These are phyloP conservation scores for Centaurea solstitialis DNA, from an alignment of 129 eudicot genomes.

Conservation along the genomic window DNA sequence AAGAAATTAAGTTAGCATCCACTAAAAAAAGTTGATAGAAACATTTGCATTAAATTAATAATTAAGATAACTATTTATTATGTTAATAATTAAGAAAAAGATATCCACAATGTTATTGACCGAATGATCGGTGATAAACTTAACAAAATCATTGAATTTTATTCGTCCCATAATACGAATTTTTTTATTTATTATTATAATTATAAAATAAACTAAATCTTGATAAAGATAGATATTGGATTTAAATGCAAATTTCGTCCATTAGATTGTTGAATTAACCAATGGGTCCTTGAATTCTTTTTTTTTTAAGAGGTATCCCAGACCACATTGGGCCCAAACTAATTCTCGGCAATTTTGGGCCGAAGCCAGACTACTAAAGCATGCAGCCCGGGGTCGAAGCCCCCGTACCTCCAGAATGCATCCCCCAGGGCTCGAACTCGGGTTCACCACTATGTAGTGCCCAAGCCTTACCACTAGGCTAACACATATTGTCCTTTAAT, in stretches of 20 bases:
- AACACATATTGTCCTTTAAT: neutral
- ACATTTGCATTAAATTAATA: neutral
- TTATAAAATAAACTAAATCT: neutral
- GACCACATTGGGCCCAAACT: no score
- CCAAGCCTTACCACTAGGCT: no score
- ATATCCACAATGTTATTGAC: conserved; percentile 10
- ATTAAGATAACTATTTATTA: neutral
- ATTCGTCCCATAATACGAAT: neutral
- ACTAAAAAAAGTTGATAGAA: conserved; percentile 21
- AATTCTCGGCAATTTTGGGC: no score
- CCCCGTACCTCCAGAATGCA: no score
- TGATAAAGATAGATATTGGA: neutral
- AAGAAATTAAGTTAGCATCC: conserved; percentile 26
- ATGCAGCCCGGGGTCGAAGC: no score
- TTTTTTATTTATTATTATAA: no score
- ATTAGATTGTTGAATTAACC: neutral
- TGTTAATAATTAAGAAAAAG: neutral
- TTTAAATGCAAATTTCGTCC: neutral
- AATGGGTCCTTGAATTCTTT: neutral
- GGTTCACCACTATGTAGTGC: no score
- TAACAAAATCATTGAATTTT: neutral
- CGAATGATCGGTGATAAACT: neutral
- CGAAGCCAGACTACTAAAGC: no score
- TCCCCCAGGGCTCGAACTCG: no score
- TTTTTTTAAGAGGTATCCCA: no score